Conservation (phyloP, 768 basidiomycete genomes). For the Boletus pseudo-olivaceus region DNA sequence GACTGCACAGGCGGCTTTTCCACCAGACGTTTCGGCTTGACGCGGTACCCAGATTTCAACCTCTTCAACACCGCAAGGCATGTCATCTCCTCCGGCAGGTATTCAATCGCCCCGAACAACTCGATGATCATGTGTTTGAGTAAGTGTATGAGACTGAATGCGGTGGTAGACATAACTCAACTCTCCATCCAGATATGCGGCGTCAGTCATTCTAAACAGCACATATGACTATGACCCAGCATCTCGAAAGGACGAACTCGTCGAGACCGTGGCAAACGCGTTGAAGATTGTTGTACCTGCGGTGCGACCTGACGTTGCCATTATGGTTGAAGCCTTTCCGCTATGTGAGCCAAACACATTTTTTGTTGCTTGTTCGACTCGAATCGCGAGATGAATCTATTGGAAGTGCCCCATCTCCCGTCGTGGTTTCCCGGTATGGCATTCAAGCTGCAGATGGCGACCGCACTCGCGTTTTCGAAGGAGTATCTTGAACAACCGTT, state of each 20-base stretch:
- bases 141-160: background rate
- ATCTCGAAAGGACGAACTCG: constrained; percentile 6
- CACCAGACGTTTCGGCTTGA: constrained; percentile 14
- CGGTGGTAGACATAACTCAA: background rate
- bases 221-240: constrained; percentile 15
- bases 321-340: constrained; percentile 1
- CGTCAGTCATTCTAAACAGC: constrained; percentile 14
- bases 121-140: constrained; percentile 34
- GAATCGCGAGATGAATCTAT: background rate
- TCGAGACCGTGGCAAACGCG: background rate
- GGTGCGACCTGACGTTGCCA: background rate
- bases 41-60: constrained; percentile 21
- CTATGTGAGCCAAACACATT: constrained; percentile 1
- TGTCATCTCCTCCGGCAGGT: constrained; percentile 32
- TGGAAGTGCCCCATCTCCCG: constrained; percentile 1
- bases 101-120: constrained; percentile 30
- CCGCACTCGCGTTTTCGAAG: background rate
- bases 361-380: background rate
- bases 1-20: constrained; percentile 21
- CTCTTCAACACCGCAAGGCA: constrained; percentile 25
- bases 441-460: constrained; percentile 3
- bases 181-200: constrained; percentile 6
- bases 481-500: constrained; percentile 7
- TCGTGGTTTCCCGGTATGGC: constrained; percentile 16
- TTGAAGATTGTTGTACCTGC: background rate